Evolutionary conservation across 257 asterid genomes (phyloP).

Genomic region (Thymus quinquecostatus): DNA sequence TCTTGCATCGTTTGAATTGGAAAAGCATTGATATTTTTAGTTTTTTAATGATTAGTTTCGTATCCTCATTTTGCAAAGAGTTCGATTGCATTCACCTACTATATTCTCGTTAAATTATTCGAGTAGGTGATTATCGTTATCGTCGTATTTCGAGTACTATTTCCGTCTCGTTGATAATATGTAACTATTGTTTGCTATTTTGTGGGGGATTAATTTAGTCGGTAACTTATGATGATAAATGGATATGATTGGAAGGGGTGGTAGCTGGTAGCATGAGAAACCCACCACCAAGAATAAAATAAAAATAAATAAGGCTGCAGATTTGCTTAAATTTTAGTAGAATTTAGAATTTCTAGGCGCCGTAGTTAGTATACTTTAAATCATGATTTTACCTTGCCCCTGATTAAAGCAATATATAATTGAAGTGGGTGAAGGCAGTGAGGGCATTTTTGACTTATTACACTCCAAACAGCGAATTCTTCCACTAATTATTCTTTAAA

Average conservation of each 20-base stretch:
- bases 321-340: not conserved
- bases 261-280: not conserved
- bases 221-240: no score
- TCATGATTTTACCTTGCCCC: not conserved
- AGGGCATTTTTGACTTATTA: not conserved
- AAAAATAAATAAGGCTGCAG: not conserved
- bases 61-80: not conserved
- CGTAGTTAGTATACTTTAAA: not conserved
- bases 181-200: no score
- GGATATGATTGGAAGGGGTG: no score
- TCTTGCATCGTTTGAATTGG: not conserved
- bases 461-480: not conserved
- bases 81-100: not conserved
- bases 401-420: not conserved
- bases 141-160: no score
- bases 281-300: not conserved
- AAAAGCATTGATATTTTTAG: not conserved
- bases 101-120: no score
- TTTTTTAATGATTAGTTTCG: not conserved
- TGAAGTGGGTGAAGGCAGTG: slow-evolving; percentile 1
- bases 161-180: no score
- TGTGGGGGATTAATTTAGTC: no score
- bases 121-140: no score
- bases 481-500: not conserved
- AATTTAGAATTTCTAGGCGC: not conserved